phyloP scores from a whole-genome alignment of 495 filamentous ascomycete species.

The Annulohypoxylon maeteangense region DNA sequence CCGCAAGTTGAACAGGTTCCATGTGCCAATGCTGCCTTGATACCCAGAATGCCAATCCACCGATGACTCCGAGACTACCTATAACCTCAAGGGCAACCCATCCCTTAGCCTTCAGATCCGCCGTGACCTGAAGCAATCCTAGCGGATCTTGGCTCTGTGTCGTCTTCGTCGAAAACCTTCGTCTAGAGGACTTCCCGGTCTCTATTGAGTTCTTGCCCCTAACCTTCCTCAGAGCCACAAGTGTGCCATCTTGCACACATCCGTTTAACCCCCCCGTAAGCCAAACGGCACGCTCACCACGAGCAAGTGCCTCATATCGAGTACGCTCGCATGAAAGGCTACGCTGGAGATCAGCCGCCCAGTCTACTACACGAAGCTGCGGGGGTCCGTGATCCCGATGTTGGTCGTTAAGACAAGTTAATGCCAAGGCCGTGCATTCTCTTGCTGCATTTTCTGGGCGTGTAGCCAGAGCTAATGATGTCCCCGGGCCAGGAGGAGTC shows the following conservation, averaged over 20 bases:
- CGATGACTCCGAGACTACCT: conserved; percentile 77
- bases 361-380: conserved; percentile 83
- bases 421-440: conserved; percentile 65
- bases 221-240: conserved; percentile 56
- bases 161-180: conserved; percentile 43
- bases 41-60: conserved; percentile 77
- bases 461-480: conserved; percentile 10
- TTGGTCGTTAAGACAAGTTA: conserved; percentile 77
- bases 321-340: conserved; percentile 84
- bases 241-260: conserved; percentile 75
- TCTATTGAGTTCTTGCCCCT: conserved; percentile 26
- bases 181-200: conserved; percentile 32
- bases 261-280: conserved; percentile 79
- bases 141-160: conserved; percentile 74
- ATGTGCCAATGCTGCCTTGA: conserved; percentile 48
- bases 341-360: conserved; percentile 89
- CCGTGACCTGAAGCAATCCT: conserved; percentile 75
- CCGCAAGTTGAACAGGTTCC: conserved; percentile 36
- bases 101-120: conserved; percentile 72
- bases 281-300: conserved; percentile 81
- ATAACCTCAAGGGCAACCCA: conserved; percentile 80
- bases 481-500: conserved; percentile 12
- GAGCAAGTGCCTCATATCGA: conserved; percentile 75
- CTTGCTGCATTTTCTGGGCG: conserved; percentile 1
- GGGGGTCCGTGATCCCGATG: conserved; percentile 78